A percentile compares a stretch with the other conserved stretches of the same genome.
Conservation (phyloP, 495 filamentous ascomycete genomes). For the Haplographium delicatum region DNA sequence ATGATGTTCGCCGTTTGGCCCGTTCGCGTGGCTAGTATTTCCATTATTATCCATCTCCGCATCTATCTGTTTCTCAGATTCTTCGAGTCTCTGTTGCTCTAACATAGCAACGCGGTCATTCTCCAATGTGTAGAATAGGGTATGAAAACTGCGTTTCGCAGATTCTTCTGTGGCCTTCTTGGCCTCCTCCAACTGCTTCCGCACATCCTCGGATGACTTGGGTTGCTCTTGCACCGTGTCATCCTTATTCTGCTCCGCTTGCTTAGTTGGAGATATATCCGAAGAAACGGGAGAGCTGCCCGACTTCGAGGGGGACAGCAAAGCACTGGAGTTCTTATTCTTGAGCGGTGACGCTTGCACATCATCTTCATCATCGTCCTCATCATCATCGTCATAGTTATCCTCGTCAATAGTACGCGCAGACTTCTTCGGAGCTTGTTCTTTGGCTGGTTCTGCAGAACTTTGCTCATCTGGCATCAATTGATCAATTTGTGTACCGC, state of each 20-base stretch:
- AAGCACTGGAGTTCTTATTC: conserved; percentile 49
- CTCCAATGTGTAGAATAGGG: conserved; percentile 89
- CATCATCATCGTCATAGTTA: conserved; percentile 76
- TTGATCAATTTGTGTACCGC: conserved; percentile 8
- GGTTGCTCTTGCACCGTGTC: conserved; percentile 40
- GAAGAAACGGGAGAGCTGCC: conserved; percentile 52
- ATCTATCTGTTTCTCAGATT: conserved; percentile 92
- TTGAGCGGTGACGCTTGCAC: conserved; percentile 53
- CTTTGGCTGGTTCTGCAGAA: conserved; percentile 23
- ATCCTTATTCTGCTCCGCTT: conserved; percentile 41
- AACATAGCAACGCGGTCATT: conserved; percentile 94
- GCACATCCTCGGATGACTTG: conserved; percentile 74
- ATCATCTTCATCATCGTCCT: conserved; percentile 58
- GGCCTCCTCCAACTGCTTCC: conserved; percentile 89
- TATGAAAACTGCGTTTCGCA: conserved; percentile 83
- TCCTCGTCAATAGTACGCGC: conserved; percentile 75
- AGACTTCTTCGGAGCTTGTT: conserved; percentile 50
- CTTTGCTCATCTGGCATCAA: conserved; percentile 24
- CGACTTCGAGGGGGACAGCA: conserved; percentile 52
- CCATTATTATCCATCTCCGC: conserved; percentile 78
- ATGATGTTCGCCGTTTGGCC: conserved; percentile 47
- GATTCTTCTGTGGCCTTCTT: conserved; percentile 90
- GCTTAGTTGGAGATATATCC: conserved; percentile 45
- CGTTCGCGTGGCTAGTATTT: conserved; percentile 39
- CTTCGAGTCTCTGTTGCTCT: conserved; percentile 94